phyloP scores from a whole-genome alignment of 495 filamentous ascomycete species.

The Talaromyces thailandensis region DNA sequence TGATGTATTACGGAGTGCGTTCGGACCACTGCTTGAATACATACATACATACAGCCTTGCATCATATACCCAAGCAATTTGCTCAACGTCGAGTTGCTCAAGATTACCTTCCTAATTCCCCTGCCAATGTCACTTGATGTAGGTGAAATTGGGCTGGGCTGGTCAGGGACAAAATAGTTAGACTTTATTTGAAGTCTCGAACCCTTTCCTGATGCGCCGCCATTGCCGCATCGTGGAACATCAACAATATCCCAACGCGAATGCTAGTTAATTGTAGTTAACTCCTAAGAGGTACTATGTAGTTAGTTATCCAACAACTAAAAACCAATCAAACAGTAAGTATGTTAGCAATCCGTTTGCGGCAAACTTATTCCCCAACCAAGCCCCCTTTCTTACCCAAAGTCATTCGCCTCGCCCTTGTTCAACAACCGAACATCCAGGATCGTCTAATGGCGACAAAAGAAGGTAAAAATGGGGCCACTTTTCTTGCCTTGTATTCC shows the following conservation, averaged over 20 bases:
- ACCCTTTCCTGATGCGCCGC: neutral
- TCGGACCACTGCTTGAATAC: neutral
- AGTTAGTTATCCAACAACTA: neutral
- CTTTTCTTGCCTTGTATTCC: slow-evolving; percentile 1
- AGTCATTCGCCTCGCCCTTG: neutral
- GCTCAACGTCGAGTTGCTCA: neutral
- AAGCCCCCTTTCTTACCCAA: neutral
- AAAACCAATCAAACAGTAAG: neutral
- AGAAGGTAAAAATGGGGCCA: neutral
- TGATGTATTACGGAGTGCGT: neutral
- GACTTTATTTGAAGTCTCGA: neutral
- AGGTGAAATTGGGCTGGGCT: neutral
- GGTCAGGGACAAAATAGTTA: neutral
- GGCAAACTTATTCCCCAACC: neutral
- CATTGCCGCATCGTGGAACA: neutral
- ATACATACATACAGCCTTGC: neutral
- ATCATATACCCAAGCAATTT: neutral
- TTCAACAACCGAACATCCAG: neutral
- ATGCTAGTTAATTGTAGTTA: neutral
- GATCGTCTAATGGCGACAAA: neutral
- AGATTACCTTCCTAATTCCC: neutral
- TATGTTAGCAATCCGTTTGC: neutral
- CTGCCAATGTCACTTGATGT: neutral
- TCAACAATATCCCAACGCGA: neutral
- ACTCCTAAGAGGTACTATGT: too few species aligned